Conservation (phyloP, 495 filamentous ascomycete genomes). For the Baudoinia panamericana region DNA sequence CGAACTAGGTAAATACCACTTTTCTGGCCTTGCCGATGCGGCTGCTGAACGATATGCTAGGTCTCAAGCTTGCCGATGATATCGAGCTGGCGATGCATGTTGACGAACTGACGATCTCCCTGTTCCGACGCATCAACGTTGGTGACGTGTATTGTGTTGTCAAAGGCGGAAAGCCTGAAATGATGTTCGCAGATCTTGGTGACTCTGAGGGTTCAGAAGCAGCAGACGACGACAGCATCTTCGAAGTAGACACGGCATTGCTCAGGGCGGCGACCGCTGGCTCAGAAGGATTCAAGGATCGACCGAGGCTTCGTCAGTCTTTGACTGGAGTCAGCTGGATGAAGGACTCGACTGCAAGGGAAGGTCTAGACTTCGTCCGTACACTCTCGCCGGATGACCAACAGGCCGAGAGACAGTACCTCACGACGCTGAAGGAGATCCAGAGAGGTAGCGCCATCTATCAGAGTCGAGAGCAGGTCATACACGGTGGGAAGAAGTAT, state of each 20-base stretch:
- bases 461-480: constrained; percentile 17
- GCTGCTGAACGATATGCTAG: background rate
- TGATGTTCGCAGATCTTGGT: constrained; percentile 29
- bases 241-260: constrained; percentile 24
- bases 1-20: constrained; percentile 23
- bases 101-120: constrained; percentile 25
- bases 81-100: constrained; percentile 31
- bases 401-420: constrained; percentile 24
- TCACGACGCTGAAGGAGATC: constrained; percentile 23
- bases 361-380: constrained; percentile 16
- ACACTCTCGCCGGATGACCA: constrained; percentile 24
- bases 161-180: constrained; percentile 30
- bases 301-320: constrained; percentile 3
- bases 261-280: constrained; percentile 22
- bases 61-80: constrained; percentile 27
- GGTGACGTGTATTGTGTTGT: constrained; percentile 30
- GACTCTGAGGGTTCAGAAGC: constrained; percentile 15
- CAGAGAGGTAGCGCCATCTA: constrained; percentile 20
- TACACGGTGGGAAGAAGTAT: constrained; percentile 1
- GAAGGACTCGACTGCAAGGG: constrained; percentile 17
- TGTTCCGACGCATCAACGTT: constrained; percentile 28
- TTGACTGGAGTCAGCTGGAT: constrained; percentile 23
- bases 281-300: constrained; percentile 2
- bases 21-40: too few species aligned
- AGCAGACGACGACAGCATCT: constrained; percentile 21